Evolutionary conservation across 1,284 basidiomycete species (phyloP).

Genomic region (Cystobasidium sp.): DNA sequence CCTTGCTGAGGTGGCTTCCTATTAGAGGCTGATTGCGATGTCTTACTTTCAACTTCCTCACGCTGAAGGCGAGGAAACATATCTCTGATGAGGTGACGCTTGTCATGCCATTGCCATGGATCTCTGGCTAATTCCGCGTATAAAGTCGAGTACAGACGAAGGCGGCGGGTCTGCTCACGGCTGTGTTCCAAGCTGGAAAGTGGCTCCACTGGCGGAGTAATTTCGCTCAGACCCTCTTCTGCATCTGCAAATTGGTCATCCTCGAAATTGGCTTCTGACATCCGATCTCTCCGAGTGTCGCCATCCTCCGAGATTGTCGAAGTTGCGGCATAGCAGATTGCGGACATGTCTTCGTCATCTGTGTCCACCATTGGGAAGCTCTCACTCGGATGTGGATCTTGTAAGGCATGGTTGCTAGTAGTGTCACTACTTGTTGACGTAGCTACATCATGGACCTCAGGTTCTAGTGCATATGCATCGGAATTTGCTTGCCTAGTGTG

Average conservation of each 20-base stretch:
- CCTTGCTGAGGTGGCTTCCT: not conserved
- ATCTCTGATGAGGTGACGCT: not conserved
- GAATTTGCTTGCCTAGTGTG: too few species aligned
- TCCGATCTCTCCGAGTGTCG: too few species aligned
- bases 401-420: too few species aligned
- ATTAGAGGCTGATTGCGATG: not conserved
- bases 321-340: too few species aligned
- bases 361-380: too few species aligned
- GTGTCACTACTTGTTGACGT: too few species aligned
- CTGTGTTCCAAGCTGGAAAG: constrained; percentile 1
- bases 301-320: not conserved
- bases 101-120: constrained; percentile 22
- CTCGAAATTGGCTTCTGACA: not conserved
- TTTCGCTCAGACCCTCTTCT: not conserved
- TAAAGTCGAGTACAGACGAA: constrained; percentile 12
- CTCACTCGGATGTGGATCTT: too few species aligned
- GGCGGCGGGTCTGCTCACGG: constrained; percentile 8
- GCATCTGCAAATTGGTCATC: not conserved
- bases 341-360: not conserved
- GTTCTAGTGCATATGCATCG: too few species aligned
- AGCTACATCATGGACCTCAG: too few species aligned
- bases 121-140: constrained; percentile 29
- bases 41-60: not conserved
- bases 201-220: not conserved
- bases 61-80: not conserved